Evolutionary conservation across 768 basidiomycete species (phyloP).

Genomic region (Phlegmacium glaucopus): DNA sequence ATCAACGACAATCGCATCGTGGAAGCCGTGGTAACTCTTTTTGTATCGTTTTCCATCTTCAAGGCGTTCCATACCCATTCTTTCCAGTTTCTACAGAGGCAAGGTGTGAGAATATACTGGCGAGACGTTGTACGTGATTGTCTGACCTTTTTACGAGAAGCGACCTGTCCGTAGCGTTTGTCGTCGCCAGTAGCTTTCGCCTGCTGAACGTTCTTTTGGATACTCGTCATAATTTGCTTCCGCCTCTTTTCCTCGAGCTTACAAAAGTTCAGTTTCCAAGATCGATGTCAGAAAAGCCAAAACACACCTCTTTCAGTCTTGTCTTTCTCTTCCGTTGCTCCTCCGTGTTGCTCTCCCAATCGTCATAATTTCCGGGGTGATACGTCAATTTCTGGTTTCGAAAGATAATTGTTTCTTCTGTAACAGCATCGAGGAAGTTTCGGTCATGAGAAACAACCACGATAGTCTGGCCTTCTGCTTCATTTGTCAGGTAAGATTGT

Average conservation of each 20-base stretch:
- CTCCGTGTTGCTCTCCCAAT: slow-evolving; percentile 43
- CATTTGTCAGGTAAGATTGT: slow-evolving; percentile 44
- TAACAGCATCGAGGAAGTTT: slow-evolving; percentile 55
- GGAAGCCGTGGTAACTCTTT: slow-evolving; percentile 29
- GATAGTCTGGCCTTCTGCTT: slow-evolving; percentile 41
- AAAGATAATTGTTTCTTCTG: slow-evolving; percentile 60
- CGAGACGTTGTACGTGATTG: background rate
- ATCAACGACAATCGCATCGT: slow-evolving; percentile 32
- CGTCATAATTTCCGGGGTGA: slow-evolving; percentile 54
- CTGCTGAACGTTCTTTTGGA: slow-evolving; percentile 44
- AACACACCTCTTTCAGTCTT: slow-evolving; percentile 37
- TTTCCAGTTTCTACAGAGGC: slow-evolving; percentile 24
- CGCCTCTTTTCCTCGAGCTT: slow-evolving; percentile 33
- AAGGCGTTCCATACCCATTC: slow-evolving; percentile 31
- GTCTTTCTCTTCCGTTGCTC: slow-evolving; percentile 43
- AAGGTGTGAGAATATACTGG: background rate
- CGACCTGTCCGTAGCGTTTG: slow-evolving; percentile 49
- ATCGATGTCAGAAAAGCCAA: background rate
- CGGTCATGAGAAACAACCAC: slow-evolving; percentile 67
- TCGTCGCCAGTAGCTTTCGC: slow-evolving; percentile 62
- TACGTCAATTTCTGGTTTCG: slow-evolving; percentile 49
- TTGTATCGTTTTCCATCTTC: slow-evolving; percentile 30
- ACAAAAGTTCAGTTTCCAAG: background rate
- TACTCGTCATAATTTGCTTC: slow-evolving; percentile 49
- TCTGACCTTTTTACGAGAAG: slow-evolving; percentile 48